Evolutionary conservation across 1,284 basidiomycete genomes (phyloP).

Genomic region (Puccinia polysora): DNA sequence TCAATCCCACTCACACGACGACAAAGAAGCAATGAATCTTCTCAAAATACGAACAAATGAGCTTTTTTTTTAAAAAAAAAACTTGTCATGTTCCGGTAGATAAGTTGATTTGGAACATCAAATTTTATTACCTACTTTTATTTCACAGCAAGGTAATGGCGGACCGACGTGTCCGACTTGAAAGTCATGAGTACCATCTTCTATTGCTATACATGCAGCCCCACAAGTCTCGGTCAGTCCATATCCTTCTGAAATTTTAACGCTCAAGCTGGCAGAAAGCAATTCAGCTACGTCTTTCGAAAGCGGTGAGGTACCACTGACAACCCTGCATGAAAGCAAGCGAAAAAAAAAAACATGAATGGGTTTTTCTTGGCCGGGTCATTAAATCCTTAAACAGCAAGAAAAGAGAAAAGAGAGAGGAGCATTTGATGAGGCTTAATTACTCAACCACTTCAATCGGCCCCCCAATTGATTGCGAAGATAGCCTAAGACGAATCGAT

Average conservation of each 20-base stretch:
- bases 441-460: slow-evolving; percentile 24
- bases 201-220: slow-evolving; percentile 10
- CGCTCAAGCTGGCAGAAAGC: slow-evolving; percentile 30
- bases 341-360: background rate
- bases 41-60: background rate
- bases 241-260: slow-evolving; percentile 37
- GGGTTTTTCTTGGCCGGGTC: background rate
- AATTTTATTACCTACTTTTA: slow-evolving; percentile 27
- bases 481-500: slow-evolving; percentile 31
- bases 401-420: background rate
- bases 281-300: slow-evolving; percentile 32
- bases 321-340: slow-evolving; percentile 27
- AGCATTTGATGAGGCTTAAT: background rate
- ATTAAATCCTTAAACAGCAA: background rate
- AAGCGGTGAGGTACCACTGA: slow-evolving; percentile 34
- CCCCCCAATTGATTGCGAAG: slow-evolving; percentile 33
- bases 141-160: slow-evolving; percentile 40
- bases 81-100: background rate
- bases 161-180: slow-evolving; percentile 26
- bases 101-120: background rate
- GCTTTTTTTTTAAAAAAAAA: background rate
- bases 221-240: slow-evolving; percentile 32
- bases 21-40: background rate
- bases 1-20: slow-evolving; percentile 23
- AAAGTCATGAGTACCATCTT: slow-evolving; percentile 16